Conservation (phyloP, 1,284 basidiomycete species). For the Apiotrichum sp. region DNA sequence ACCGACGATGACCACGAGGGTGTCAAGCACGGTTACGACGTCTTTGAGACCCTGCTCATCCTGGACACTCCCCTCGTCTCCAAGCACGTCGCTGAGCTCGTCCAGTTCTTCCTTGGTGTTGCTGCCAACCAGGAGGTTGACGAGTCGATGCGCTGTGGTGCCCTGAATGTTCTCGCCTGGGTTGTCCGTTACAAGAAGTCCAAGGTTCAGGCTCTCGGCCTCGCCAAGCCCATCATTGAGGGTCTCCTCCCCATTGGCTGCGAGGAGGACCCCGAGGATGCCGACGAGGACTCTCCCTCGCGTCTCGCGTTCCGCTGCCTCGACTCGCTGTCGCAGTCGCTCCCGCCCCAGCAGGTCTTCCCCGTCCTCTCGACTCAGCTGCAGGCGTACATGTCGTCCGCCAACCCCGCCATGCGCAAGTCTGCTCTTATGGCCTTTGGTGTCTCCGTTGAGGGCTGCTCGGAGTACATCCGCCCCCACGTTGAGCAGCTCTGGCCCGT, state of each 20-base stretch:
- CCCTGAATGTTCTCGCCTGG: conserved; percentile 93
- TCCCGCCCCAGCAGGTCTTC: conserved; percentile 96
- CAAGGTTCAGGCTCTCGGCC: conserved; percentile 80
- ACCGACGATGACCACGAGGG: conserved; percentile 72
- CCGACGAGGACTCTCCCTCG: conserved; percentile 73
- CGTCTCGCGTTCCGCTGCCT: conserved; percentile 93
- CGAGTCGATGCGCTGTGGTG: conserved; percentile 77
- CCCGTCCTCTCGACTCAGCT: conserved; percentile 80
- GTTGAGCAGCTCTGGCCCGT: conserved; percentile 92
- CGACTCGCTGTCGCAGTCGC: conserved; percentile 84
- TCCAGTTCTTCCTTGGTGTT: conserved; percentile 79
- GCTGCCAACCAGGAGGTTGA: conserved; percentile 77
- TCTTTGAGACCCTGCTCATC: conserved; percentile 91
- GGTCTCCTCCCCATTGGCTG: conserved; percentile 90
- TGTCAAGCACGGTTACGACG: conserved; percentile 87
- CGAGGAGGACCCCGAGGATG: conserved; percentile 80
- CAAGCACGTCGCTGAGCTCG: conserved; percentile 80
- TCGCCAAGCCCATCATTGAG: conserved; percentile 81
- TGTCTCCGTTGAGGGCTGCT: conserved; percentile 94
- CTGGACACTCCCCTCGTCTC: conserved; percentile 88
- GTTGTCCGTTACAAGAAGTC: conserved; percentile 96
- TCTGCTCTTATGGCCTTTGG: conserved; percentile 95
- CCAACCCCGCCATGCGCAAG: conserved; percentile 73
- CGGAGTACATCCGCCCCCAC: conserved; percentile 93
- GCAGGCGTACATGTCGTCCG: conserved; percentile 71